These are phyloP conservation scores for Marasmius sp. DNA, from an alignment of 1,284 basidiomycete genomes.

Conservation along the genomic window DNA sequence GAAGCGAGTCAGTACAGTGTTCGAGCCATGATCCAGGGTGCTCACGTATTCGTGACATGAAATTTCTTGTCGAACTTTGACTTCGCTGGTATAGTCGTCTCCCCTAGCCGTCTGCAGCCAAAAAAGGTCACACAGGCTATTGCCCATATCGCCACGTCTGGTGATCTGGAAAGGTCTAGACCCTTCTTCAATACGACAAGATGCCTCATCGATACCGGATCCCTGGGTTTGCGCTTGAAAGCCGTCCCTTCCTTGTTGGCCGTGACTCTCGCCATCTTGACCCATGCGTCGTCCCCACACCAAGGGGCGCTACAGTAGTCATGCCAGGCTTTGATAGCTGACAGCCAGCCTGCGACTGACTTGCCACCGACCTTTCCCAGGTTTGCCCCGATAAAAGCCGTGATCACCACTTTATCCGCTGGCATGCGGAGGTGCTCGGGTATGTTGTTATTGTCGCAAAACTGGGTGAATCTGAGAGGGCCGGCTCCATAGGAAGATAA, in stretches of 20 bases:
- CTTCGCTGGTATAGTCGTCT: neutral
- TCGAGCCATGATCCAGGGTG: no score
- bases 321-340: constrained; percentile 32
- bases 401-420: constrained; percentile 6
- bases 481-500: constrained; percentile 15
- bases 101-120: neutral
- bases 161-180: constrained; percentile 24
- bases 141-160: constrained; percentile 25
- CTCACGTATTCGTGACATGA: neutral
- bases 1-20: no score
- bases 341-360: no score
- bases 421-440: constrained; percentile 21
- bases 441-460: constrained; percentile 20
- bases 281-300: constrained; percentile 19
- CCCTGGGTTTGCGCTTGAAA: no score
- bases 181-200: constrained; percentile 18
- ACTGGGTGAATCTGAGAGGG: constrained; percentile 26
- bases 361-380: no score
- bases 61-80: neutral
- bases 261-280: constrained; percentile 11
- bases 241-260: constrained; percentile 20
- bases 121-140: constrained; percentile 6
- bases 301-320: constrained; percentile 28
- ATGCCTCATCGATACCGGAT: no score
- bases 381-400: no score